Evolutionary conservation across 306 rosid species (phyloP).

Genomic region (Castanea mollissima): DNA sequence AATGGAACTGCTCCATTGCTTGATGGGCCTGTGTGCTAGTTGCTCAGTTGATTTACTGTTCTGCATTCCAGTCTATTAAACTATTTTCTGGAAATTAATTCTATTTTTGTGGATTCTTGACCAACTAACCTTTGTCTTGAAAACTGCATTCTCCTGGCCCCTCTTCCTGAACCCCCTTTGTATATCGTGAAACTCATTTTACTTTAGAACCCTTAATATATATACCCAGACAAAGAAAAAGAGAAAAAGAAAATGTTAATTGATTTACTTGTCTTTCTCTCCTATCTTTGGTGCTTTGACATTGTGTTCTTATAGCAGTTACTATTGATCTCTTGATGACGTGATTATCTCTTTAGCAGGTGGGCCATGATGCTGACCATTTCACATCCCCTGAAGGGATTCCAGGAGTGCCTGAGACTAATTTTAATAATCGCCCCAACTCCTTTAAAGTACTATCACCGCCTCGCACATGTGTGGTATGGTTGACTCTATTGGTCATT

Average conservation of each 20-base stretch:
- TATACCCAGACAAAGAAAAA: too few species aligned
- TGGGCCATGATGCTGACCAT: slow-evolving; percentile 73
- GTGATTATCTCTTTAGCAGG: slow-evolving; percentile 43
- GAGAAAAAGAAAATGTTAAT: too few species aligned
- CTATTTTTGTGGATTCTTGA: too few species aligned
- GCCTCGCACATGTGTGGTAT: slow-evolving; percentile 74
- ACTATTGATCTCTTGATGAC: background rate
- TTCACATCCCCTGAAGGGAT: slow-evolving; percentile 91
- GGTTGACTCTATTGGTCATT: slow-evolving; percentile 22
- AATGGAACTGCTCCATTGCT: too few species aligned
- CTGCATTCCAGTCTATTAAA: too few species aligned
- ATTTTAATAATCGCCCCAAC: slow-evolving; percentile 93
- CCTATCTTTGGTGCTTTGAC: slow-evolving; percentile 5
- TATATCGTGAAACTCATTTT: too few species aligned
- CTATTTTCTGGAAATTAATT: too few species aligned
- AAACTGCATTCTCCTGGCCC: too few species aligned
- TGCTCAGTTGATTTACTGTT: background rate
- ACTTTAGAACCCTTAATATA: too few species aligned
- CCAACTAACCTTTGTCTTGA: too few species aligned
- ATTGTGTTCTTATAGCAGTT: slow-evolving; percentile 9
- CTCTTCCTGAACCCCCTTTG: too few species aligned
- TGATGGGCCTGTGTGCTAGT: background rate
- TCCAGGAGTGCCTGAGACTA: slow-evolving; percentile 88
- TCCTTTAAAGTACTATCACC: slow-evolving; percentile 88
- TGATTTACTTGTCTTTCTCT: background rate